A percentile compares a stretch with the other conserved stretches of the same genome.
Evolutionary conservation across 352 stramenopile species (phyloP).

Genomic region (Discostella stelligera): DNA sequence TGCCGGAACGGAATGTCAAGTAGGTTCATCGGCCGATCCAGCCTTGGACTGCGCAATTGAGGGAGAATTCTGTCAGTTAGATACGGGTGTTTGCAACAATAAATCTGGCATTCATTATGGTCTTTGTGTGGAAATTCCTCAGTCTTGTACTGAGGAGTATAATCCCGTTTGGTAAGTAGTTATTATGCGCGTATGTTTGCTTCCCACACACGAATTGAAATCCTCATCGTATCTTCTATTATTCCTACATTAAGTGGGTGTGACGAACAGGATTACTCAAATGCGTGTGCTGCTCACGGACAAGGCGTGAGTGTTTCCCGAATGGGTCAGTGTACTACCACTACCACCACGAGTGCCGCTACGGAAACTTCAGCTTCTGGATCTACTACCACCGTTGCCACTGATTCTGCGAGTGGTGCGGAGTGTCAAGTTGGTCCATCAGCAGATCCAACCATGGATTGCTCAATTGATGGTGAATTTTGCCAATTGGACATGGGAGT

Average conservation of each 20-base stretch:
- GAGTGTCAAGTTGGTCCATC: not conserved
- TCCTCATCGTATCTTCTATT: too few relatives aligned
- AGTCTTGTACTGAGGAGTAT: not conserved
- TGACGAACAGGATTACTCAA: conserved; percentile 10
- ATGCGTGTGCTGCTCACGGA: not conserved
- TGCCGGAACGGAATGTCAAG: not conserved
- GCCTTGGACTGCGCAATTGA: not conserved
- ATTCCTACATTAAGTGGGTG: too few relatives aligned
- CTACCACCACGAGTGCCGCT: not conserved
- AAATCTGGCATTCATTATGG: not conserved
- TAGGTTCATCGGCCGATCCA: not conserved
- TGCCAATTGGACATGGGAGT: conserved; percentile 6
- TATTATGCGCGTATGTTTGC: too few relatives aligned
- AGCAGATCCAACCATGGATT: not conserved
- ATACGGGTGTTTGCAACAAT: conserved; percentile 1
- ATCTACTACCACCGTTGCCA: too few relatives aligned
- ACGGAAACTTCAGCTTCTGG: not conserved
- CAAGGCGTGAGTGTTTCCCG: not conserved
- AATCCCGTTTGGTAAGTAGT: not conserved
- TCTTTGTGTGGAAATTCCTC: not conserved
- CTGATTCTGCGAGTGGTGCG: too few relatives aligned
- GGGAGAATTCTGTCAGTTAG: conserved; percentile 7
- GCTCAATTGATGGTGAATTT: not conserved
- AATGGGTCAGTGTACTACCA: not conserved
- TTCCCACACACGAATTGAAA: too few relatives aligned